Evolutionary conservation across 176 grass and related monocot genomes (phyloP).

Genomic region (Metroxylon sagu): DNA sequence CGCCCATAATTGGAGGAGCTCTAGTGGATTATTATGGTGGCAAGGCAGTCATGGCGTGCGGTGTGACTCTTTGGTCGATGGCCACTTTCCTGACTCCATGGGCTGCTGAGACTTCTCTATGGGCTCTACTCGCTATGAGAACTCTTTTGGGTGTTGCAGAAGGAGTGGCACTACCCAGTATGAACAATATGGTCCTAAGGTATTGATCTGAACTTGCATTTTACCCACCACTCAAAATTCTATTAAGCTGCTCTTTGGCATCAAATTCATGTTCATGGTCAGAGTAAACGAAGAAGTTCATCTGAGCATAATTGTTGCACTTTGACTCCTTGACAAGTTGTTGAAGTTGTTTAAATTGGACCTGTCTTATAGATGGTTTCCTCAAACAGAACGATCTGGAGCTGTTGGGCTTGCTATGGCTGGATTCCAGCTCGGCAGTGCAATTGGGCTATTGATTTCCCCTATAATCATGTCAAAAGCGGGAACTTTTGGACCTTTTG

Average conservation of each 20-base stretch:
- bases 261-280: no score
- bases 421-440: constrained; percentile 92
- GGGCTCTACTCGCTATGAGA: constrained; percentile 69
- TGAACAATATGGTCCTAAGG: constrained; percentile 98
- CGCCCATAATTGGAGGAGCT: constrained; percentile 77
- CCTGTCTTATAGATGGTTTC: constrained; percentile 87
- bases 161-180: constrained; percentile 95
- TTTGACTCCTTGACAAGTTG: background rate
- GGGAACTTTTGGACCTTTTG: constrained; percentile 87
- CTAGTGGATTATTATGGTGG: constrained; percentile 88
- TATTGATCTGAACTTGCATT: constrained; percentile 30
- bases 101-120: constrained; percentile 69
- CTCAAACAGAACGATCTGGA: constrained; percentile 79
- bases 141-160: constrained; percentile 73
- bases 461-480: constrained; percentile 86
- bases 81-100: constrained; percentile 91
- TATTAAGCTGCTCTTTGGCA: no score
- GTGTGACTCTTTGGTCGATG: constrained; percentile 86
- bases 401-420: constrained; percentile 93
- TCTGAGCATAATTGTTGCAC: background rate
- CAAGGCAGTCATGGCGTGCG: constrained; percentile 85
- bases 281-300: background rate
- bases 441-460: constrained; percentile 72
- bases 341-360: constrained; percentile 21
- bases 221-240: background rate